Evolutionary conservation across 2,329 filamentous ascomycete species (phyloP).

Genomic region (Diplodia corticola): DNA sequence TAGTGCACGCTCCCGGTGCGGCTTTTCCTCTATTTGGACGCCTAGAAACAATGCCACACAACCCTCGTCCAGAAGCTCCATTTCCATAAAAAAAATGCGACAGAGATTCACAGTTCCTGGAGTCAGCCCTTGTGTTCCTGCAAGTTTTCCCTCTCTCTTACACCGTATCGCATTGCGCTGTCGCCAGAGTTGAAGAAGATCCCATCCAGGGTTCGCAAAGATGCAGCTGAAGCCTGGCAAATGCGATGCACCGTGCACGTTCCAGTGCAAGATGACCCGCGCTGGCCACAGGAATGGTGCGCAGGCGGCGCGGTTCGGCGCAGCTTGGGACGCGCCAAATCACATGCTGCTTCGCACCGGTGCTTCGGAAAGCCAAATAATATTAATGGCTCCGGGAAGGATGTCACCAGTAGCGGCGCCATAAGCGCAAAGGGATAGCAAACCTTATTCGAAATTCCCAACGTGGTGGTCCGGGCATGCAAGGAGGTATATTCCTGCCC

Average conservation of each 20-base stretch:
- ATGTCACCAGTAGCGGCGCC: neutral
- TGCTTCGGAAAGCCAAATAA: neutral
- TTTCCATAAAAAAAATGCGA: neutral
- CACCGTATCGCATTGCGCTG: too few relatives aligned
- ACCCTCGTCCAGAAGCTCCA: too few relatives aligned
- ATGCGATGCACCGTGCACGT: neutral
- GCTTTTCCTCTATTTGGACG: neutral
- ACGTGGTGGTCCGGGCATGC: neutral
- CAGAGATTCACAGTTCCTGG: neutral
- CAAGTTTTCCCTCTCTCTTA: neutral
- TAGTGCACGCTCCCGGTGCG: neutral
- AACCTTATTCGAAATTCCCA: neutral
- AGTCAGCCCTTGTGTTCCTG: neutral
- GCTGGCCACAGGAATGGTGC: neutral
- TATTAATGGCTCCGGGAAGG: neutral
- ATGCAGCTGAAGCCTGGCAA: too few relatives aligned
- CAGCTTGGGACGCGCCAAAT: neutral
- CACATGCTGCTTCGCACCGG: neutral
- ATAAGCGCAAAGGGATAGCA: neutral
- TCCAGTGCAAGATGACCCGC: neutral
- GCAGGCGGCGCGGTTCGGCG: neutral
- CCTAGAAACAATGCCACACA: neutral
- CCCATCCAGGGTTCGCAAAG: neutral
- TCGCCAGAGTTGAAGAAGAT: neutral
- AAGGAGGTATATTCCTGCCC: constrained; percentile 9